phyloP scores from a whole-genome alignment of 1,284 basidiomycete species.

The Sutorius eximius region DNA sequence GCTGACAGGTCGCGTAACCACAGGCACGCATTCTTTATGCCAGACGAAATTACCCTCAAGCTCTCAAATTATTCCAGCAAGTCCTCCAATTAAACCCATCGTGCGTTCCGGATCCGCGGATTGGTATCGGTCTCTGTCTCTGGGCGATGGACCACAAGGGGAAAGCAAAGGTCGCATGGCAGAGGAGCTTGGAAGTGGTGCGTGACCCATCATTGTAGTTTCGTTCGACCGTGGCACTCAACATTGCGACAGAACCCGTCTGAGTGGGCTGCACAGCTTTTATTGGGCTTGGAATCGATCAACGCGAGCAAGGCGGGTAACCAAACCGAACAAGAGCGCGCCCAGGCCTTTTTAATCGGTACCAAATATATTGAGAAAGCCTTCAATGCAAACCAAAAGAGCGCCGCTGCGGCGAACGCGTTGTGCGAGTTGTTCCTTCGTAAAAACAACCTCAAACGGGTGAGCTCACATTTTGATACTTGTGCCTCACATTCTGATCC shows the following conservation, averaged over 20 bases:
- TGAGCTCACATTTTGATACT: constrained; percentile 18
- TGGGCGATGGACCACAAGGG: constrained; percentile 83
- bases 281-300: constrained; percentile 82
- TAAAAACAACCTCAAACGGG: constrained; percentile 60
- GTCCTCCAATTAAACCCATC: constrained; percentile 75
- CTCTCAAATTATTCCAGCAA: constrained; percentile 82
- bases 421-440: constrained; percentile 73
- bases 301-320: constrained; percentile 75
- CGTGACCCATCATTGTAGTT: constrained; percentile 31
- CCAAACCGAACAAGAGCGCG: constrained; percentile 59
- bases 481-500: not conserved
- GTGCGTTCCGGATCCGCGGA: constrained; percentile 85
- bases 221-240: constrained; percentile 2
- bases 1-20: not conserved
- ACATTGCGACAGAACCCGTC: constrained; percentile 59
- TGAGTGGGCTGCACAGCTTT: constrained; percentile 73
- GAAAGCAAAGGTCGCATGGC: constrained; percentile 85
- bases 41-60: constrained; percentile 71
- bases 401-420: constrained; percentile 75
- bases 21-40: constrained; percentile 84
- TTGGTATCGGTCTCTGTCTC: constrained; percentile 90
- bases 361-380: constrained; percentile 71
- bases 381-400: constrained; percentile 76
- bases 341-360: constrained; percentile 54
- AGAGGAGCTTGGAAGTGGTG: constrained; percentile 80